Evolutionary conservation across 2,329 filamentous ascomycete species (phyloP).

Genomic region (Xylariaceae sp.): DNA sequence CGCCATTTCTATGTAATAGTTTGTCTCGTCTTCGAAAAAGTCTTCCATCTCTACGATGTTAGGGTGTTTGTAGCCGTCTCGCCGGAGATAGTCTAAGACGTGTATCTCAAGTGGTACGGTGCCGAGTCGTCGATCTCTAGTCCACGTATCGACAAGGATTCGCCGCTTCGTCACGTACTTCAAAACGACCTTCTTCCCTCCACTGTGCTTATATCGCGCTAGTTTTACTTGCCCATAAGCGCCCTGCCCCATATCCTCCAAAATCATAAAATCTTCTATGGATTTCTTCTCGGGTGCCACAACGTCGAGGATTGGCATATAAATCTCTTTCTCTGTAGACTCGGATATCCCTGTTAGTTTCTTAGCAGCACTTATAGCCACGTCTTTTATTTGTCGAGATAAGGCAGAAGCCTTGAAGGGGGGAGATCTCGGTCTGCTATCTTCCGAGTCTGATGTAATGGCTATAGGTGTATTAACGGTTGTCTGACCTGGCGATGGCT

Average conservation of each 20-base stretch:
- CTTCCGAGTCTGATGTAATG: conserved; percentile 60
- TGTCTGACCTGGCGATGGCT: conserved; percentile 78
- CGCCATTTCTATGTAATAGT: conserved; percentile 99
- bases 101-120: conserved; percentile 98
- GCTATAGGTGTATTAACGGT: conserved; percentile 63
- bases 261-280: conserved; percentile 87
- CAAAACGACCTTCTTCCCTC: conserved; percentile 82
- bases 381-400: conserved; percentile 63
- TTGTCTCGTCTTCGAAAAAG: conserved; percentile 80
- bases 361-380: conserved; percentile 59
- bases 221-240: conserved; percentile 98
- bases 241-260: conserved; percentile 98
- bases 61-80: conserved; percentile 69
- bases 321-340: conserved; percentile 33
- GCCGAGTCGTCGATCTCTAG: conserved; percentile 86
- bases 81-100: conserved; percentile 88
- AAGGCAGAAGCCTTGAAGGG: conserved; percentile 53
- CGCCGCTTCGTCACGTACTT: conserved; percentile 98
- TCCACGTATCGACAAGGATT: conserved; percentile 98
- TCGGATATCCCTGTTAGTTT: conserved; percentile 52
- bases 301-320: conserved; percentile 43
- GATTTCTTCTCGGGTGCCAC: conserved; percentile 70
- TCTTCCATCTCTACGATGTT: conserved; percentile 77
- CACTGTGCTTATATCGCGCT: conserved; percentile 80
- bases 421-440: conserved; percentile 46